These are phyloP conservation scores for Schizosaccharomyces lindneri DNA, from an alignment of 805 yeast species.

Conservation along the genomic window DNA sequence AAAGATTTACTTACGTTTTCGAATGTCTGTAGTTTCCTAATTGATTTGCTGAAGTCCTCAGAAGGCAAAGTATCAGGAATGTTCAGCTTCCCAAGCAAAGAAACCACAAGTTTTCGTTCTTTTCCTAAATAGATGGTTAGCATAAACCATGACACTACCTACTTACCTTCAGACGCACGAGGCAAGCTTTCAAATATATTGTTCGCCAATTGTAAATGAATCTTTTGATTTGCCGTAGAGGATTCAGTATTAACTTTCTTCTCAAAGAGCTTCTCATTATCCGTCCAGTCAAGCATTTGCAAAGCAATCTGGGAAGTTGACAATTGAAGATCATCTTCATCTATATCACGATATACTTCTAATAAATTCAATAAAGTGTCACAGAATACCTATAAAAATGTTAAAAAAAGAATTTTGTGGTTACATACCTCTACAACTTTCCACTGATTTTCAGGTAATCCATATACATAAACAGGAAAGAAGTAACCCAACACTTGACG, in stretches of 20 bases:
- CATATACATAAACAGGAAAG: conserved; percentile 40
- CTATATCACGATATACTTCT: conserved; percentile 21
- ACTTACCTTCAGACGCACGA: background rate
- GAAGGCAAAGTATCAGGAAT: background rate
- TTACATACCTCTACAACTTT: conserved; percentile 28
- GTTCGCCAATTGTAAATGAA: conserved; percentile 3
- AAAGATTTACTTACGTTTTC: background rate
- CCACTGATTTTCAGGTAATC: background rate
- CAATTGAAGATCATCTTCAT: conserved; percentile 12
- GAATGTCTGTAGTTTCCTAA: background rate
- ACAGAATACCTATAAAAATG: conserved; percentile 25
- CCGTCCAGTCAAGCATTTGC: conserved; percentile 66
- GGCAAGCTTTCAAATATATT: background rate
- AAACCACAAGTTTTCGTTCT: conserved; percentile 1
- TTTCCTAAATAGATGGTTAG: background rate
- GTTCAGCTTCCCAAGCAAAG: conserved; percentile 1
- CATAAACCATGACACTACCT: background rate
- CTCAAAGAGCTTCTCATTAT: conserved; percentile 21
- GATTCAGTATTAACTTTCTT: background rate
- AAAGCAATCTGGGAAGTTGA: conserved; percentile 32
- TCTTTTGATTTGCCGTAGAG: background rate
- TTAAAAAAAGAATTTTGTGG: conserved; percentile 45
- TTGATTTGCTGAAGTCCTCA: background rate
- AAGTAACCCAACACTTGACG: conserved; percentile 67
- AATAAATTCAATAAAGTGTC: conserved; percentile 8